phyloP scores from a whole-genome alignment of 768 basidiomycete species.

The Hemileccinum rubropunctum region DNA sequence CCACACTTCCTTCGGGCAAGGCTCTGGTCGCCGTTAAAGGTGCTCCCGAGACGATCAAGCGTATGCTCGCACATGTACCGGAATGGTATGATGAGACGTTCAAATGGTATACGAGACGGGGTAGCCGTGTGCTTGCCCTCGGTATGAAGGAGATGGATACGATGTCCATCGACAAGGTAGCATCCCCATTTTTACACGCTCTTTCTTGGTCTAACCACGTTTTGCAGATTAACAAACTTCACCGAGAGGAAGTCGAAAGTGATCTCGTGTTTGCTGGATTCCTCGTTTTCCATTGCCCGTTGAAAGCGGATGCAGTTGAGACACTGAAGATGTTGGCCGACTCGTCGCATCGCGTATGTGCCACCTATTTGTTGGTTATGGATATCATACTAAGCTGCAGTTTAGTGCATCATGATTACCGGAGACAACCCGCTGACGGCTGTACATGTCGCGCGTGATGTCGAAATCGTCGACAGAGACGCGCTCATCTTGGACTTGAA shows the following conservation, averaged over 20 bases:
- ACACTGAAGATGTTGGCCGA: slow-evolving; percentile 93
- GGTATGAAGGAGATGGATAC: slow-evolving; percentile 81
- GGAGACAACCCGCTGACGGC: slow-evolving; percentile 98
- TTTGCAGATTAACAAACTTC: slow-evolving; percentile 81
- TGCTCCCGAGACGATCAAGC: slow-evolving; percentile 94
- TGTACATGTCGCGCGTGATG: slow-evolving; percentile 91
- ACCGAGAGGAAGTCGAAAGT: slow-evolving; percentile 78
- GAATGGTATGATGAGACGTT: slow-evolving; percentile 88
- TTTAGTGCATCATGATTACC: slow-evolving; percentile 97
- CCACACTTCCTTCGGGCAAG: slow-evolving; percentile 59
- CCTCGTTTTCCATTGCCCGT: slow-evolving; percentile 96
- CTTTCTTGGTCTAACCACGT: not conserved
- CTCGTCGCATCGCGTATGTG: slow-evolving; percentile 89
- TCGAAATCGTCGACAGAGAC: slow-evolving; percentile 96
- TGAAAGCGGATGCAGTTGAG: slow-evolving; percentile 90
- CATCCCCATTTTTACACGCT: slow-evolving; percentile 8
- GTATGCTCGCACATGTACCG: slow-evolving; percentile 76
- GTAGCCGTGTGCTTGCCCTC: slow-evolving; percentile 90
- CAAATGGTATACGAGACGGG: slow-evolving; percentile 90
- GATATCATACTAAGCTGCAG: not conserved
- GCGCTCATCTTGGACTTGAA: slow-evolving; percentile 88
- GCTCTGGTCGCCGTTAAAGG: slow-evolving; percentile 84
- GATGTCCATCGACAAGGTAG: slow-evolving; percentile 71
- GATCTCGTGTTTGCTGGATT: slow-evolving; percentile 87
- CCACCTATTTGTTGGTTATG: not conserved